These are phyloP conservation scores for Bryoerythrophyllum caledonicum DNA, from an alignment of 225 moss, liverwort and hornwort species.

Conservation along the genomic window DNA sequence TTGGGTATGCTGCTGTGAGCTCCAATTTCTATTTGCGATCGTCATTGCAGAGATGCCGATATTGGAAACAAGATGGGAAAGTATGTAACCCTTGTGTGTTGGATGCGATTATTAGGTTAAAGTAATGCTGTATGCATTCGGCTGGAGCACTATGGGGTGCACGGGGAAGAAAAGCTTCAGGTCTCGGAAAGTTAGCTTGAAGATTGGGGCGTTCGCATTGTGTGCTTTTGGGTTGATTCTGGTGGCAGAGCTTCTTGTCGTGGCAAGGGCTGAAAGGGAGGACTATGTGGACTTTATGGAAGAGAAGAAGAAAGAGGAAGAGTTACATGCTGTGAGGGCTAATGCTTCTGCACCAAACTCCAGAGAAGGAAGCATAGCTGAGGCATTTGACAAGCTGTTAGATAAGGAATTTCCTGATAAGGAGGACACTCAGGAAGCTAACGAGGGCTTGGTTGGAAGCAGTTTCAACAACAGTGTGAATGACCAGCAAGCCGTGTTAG, in stretches of 20 bases:
- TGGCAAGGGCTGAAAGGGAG: constrained; percentile 47
- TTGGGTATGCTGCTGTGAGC: neutral
- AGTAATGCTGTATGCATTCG: neutral
- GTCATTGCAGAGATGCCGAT: neutral
- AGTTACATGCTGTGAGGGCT: constrained; percentile 41
- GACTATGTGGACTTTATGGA: constrained; percentile 59
- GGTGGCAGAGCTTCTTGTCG: constrained; percentile 48
- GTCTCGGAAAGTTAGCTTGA: constrained; percentile 29
- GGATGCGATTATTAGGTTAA: constrained; percentile 20
- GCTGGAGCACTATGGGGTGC: constrained; percentile 28
- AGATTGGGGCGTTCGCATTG: constrained; percentile 31
- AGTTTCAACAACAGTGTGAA: constrained; percentile 95
- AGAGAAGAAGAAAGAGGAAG: constrained; percentile 47
- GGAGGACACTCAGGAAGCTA: constrained; percentile 95
- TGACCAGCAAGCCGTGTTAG: constrained; percentile 92
- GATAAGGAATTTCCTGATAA: constrained; percentile 96
- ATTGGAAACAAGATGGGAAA: neutral
- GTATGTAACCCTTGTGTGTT: neutral
- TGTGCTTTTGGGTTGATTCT: constrained; percentile 43
- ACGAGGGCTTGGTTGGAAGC: constrained; percentile 91
- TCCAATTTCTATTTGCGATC: neutral
- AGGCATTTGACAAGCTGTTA: constrained; percentile 82
- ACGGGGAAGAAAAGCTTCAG: constrained; percentile 6
- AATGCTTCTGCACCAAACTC: constrained; percentile 56
- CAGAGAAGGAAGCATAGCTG: constrained; percentile 84